Base-by-base conservation (phyloP, 306 rosid species). In the Corylus americana region DNA sequence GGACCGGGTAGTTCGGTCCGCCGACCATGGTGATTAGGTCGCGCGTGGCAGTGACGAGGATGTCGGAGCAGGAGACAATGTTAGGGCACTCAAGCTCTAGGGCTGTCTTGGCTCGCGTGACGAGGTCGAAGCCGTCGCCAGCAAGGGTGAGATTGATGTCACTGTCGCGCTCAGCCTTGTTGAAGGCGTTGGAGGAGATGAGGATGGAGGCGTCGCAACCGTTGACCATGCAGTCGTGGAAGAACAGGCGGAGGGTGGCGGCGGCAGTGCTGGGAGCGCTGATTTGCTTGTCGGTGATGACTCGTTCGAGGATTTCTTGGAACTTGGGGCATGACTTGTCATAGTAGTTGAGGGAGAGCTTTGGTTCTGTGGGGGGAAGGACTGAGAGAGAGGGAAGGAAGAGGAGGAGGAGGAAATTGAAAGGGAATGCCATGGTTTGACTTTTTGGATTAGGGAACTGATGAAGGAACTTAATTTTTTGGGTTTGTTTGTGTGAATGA, bases 131-230 rank as follows among this genome's bases (percentile, higher is more conserved):
- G 62, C 84, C 87, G 16, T 89, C 87, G 0, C 85, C 88, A 55
- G 91, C 87, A 62, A 91, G 88, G 74, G 89, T 82, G 77, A 80
- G 81, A 84, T 89, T 91, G 85, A 81, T 82, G 76, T 91, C 88
- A 62, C 78, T 39, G 82, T 88, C 95, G 27, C 88, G 90, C 48
- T 90, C 92, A 4, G 90, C 89, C 2, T 25, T 74, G 81, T 74
- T 74, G 90, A 88, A 88, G 17, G 90, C 0, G 25, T 86, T 84
- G 61, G 89, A 76, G 82, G 83, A 12, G 62, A 87, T 29, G 13
- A 89, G 78, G 68, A 89, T 5, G 27, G 92, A 89, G 68, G 90
- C 92, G 27, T 89, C 90, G 42, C 89, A 89, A 13, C 88, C 91
- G 8, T 79, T 81, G 0, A 89, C 27, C 68, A 87, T 9, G 84